Percentiles rank a stretch among this genome's conserved stretches.
Evolutionary conservation across 495 filamentous ascomycete genomes (phyloP).

Genomic region (Beverwykella pulmonaria): DNA sequence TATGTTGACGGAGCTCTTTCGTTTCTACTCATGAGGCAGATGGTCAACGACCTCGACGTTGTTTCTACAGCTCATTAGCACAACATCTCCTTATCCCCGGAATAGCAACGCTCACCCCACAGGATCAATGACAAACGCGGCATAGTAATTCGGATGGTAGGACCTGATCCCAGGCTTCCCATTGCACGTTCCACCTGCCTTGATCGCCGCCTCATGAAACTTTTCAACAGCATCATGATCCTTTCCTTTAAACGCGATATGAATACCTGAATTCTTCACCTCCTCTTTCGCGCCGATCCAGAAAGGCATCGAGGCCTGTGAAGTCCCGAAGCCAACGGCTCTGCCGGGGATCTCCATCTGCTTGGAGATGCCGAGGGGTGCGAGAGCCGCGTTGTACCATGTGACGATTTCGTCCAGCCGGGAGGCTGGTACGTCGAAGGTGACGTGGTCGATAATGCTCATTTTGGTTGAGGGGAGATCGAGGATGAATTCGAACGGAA

Average conservation of each 20-base stretch:
- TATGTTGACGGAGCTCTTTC: too few relatives aligned
- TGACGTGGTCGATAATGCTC: conserved; percentile 30
- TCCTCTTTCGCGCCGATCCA: conserved; percentile 37
- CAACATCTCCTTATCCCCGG: not conserved
- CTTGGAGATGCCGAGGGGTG: conserved; percentile 37
- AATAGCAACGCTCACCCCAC: conserved; percentile 49
- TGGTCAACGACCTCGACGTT: conserved; percentile 23
- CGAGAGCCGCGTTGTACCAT: conserved; percentile 35
- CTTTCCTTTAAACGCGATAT: conserved; percentile 38
- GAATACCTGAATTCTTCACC: conserved; percentile 11
- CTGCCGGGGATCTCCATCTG: conserved; percentile 27
- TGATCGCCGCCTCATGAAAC: conserved; percentile 50
- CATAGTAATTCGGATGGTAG: conserved; percentile 53
- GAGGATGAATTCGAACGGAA: too few relatives aligned
- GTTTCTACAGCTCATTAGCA: conserved; percentile 4
- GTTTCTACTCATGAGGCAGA: conserved; percentile 5
- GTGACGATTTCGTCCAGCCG: conserved; percentile 16
- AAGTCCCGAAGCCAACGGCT: conserved; percentile 35
- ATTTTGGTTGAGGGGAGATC: too few relatives aligned
- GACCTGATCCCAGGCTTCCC: conserved; percentile 52
- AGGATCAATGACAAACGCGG: conserved; percentile 56
- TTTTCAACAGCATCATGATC: conserved; percentile 47
- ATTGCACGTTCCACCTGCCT: conserved; percentile 52
- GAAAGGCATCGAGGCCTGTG: conserved; percentile 23
- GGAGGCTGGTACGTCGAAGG: conserved; percentile 21